Percentiles rank a stretch among this genome's conserved stretches.
Evolutionary conservation across 345 rosid genomes (phyloP).

Genomic region (Laguncularia racemosa): DNA sequence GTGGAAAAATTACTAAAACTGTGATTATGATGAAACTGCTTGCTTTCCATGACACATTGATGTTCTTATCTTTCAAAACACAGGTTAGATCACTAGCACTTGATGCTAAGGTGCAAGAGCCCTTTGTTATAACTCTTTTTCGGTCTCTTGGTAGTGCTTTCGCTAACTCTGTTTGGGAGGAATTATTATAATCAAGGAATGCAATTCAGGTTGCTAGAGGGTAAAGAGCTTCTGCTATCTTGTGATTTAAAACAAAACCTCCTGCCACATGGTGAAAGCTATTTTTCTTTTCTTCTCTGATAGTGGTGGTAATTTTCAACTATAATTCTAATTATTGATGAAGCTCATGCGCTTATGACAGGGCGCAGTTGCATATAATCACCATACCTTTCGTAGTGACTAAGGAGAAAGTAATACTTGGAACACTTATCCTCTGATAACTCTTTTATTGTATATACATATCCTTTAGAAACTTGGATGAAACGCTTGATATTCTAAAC

Average conservation of each 20-base stretch:
- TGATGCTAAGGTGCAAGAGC: slow-evolving; percentile 97
- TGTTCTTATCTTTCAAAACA: slow-evolving; percentile 15
- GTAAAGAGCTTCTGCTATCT: slow-evolving; percentile 30
- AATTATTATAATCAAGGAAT: slow-evolving; percentile 75
- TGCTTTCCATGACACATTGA: too few relatives aligned
- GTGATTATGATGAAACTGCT: too few relatives aligned
- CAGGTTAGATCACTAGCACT: slow-evolving; percentile 98
- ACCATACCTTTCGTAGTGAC: slow-evolving; percentile 37
- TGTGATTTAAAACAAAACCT: too few relatives aligned
- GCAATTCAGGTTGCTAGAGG: slow-evolving; percentile 52
- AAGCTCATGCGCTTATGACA: slow-evolving; percentile 54
- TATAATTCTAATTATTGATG: slow-evolving; percentile 10
- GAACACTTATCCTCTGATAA: neutral
- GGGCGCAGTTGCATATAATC: slow-evolving; percentile 41
- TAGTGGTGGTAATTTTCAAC: too few relatives aligned
- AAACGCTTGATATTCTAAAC: neutral
- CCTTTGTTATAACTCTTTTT: slow-evolving; percentile 88
- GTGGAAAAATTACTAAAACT: too few relatives aligned
- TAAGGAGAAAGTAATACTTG: neutral
- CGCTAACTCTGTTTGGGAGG: slow-evolving; percentile 98
- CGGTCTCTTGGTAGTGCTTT: slow-evolving; percentile 89
- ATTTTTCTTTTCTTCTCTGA: slow-evolving; percentile 2
- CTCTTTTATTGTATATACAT: too few relatives aligned
- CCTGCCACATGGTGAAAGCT: neutral
- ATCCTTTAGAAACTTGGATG: too few relatives aligned